Evolutionary conservation across 306 rosid species (phyloP).

Genomic region (Quercus wislizeni): DNA sequence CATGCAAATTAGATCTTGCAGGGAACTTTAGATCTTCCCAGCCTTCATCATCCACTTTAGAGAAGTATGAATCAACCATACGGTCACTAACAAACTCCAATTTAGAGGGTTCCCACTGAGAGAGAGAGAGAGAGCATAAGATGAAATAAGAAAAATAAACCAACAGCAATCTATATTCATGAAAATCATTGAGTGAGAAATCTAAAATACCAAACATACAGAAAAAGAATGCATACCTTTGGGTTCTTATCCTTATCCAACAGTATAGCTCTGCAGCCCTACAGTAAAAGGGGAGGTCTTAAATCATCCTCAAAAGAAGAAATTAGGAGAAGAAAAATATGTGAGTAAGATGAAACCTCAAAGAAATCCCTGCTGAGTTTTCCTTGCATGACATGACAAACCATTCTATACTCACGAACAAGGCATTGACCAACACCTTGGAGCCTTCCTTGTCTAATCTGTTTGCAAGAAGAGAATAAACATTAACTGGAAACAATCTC

Average conservation of each 20-base stretch:
- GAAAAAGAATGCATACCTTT: conserved; percentile 44
- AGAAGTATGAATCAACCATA: conserved; percentile 46
- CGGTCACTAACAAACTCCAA: conserved; percentile 52
- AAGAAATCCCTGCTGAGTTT: conserved; percentile 82
- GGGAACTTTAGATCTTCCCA: conserved; percentile 84
- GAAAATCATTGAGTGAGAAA: background rate
- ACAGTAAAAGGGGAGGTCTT: conserved; percentile 25
- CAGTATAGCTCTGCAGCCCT: conserved; percentile 96
- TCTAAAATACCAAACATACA: background rate
- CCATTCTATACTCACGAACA: conserved; percentile 76
- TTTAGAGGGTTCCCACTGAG: conserved; percentile 67
- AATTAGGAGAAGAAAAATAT: conserved; percentile 5
- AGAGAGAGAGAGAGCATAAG: conserved; percentile 10
- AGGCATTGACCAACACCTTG: conserved; percentile 85
- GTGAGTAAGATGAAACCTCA: conserved; percentile 49
- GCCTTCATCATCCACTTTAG: conserved; percentile 54
- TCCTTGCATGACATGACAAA: conserved; percentile 65
- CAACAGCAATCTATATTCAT: background rate
- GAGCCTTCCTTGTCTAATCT: conserved; percentile 83
- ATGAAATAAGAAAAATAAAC: conserved; percentile 14
- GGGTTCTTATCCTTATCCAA: conserved; percentile 89
- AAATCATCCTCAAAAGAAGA: conserved; percentile 15
- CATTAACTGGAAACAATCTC: background rate
- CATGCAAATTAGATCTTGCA: conserved; percentile 64
- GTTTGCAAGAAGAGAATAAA: conserved; percentile 15